Conservation (phyloP, 148 eudicot species). For the Persicaria tinctoria region DNA sequence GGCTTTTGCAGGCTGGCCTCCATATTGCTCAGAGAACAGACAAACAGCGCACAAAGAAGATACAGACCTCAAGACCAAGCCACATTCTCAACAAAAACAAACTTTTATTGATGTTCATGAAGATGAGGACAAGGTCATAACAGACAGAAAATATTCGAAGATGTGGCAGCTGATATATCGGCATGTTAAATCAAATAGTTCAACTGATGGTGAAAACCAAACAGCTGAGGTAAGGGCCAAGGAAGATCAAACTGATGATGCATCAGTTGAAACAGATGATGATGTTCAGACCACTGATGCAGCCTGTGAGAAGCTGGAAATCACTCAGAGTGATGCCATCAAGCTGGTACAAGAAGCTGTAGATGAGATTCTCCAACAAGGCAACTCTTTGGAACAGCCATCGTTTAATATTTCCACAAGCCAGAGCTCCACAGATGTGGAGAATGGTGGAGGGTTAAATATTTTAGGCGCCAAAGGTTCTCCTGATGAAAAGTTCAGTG, state of each 20-base stretch:
- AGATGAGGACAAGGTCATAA: background rate
- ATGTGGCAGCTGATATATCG: slow-evolving; percentile 84
- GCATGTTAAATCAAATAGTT: slow-evolving; percentile 40
- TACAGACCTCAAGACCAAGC: slow-evolving; percentile 3
- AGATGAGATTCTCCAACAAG: slow-evolving; percentile 52
- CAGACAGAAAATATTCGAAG: slow-evolving; percentile 20
- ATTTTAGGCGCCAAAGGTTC: slow-evolving; percentile 15
- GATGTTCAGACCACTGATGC: background rate
- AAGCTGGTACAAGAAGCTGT: slow-evolving; percentile 83
- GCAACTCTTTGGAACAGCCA: slow-evolving; percentile 5
- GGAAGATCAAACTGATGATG: slow-evolving; percentile 20
- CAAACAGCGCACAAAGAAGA: slow-evolving; percentile 15
- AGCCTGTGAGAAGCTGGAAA: slow-evolving; percentile 36
- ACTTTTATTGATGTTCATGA: slow-evolving; percentile 5
- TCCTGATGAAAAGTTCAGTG: slow-evolving; percentile 13
- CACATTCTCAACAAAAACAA: slow-evolving; percentile 6
- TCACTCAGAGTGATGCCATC: slow-evolving; percentile 54
- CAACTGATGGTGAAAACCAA: slow-evolving; percentile 18
- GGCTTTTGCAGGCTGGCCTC: slow-evolving; percentile 20
- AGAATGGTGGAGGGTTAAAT: slow-evolving; percentile 16
- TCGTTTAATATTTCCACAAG: background rate
- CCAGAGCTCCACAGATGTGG: background rate
- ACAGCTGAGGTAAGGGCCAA: slow-evolving; percentile 13
- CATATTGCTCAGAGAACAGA: slow-evolving; percentile 7
- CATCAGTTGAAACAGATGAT: background rate